Base-by-base conservation (phyloP, 495 filamentous ascomycete species). In the Hyaloscypha variabilis region DNA sequence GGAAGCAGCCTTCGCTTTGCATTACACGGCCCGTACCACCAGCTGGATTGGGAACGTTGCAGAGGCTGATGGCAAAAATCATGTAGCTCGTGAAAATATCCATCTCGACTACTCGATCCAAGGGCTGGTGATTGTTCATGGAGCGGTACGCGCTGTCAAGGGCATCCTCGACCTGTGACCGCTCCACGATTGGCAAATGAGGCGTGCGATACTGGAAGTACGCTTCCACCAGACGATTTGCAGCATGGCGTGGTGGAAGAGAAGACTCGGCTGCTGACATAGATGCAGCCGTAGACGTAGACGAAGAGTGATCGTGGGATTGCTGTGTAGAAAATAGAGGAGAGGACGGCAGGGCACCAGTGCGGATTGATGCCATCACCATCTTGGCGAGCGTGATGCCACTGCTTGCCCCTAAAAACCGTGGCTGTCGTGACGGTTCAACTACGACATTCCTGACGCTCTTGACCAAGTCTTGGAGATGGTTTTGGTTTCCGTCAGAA, bases 121-220 rank as follows among this genome's bases (percentile, higher is more conserved):
- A 65, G 50, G 46, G 30, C 11, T 63, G 64, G 24, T 54, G 39
- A 3, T 50, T 31, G 36, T 63, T 59, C 28, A 60, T 58, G 26
- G 28, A 25, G 21, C 28, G 34, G 51, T 73, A 73, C 23, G 68
- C 69, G 21, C 64, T 68, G 23, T 67, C 69, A 34, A 72, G 53
- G 25, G 64, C 69, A 28, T 57, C 51, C 30, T 62, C 66, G 19
- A 68, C 71, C 31, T 70, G 65, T 6, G 55, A 63, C 26, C 62
- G 63, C 46, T 68, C 70, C 19, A 73, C 17, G 17, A 72, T 65
- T 6, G 71, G 69, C 28, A 72, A 60, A 57, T 73, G 71, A 2
- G 71, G 71, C 8, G 69, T 73, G 26, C 69, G 67, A 26, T 73
- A 65, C 55, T 71, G 69, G 50, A 71, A 73, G 42, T 73, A 73